A percentile compares a stretch with the other conserved stretches of the same genome.
Evolutionary conservation across 192 early-diverging fungal genomes (phyloP).

Genomic region (Coemansia sp.): DNA sequence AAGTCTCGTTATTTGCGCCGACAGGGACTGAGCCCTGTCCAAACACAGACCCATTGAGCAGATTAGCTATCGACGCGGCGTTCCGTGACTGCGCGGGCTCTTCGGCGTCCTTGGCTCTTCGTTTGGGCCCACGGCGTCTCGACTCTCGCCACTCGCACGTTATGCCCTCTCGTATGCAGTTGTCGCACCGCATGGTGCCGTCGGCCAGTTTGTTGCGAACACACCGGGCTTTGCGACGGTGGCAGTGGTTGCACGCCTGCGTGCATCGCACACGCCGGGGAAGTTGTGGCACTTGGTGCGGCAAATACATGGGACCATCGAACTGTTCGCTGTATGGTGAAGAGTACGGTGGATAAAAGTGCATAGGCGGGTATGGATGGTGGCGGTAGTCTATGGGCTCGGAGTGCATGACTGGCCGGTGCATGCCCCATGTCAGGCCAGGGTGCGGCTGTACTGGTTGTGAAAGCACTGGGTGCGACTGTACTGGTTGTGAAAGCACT

Average conservation of each 20-base stretch:
- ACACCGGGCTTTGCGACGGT: slow-evolving; percentile 39
- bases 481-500: not conserved
- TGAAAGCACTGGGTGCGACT: not conserved
- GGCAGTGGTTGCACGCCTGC: slow-evolving; percentile 43
- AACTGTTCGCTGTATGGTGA: not conserved
- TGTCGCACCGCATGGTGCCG: slow-evolving; percentile 31
- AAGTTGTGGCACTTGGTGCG: slow-evolving; percentile 11
- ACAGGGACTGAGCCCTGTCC: not conserved
- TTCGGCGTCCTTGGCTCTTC: not conserved
- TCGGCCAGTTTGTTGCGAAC: slow-evolving; percentile 35
- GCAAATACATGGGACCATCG: not conserved
- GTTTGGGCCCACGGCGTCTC: slow-evolving; percentile 31
- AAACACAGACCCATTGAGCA: slow-evolving; percentile 17
- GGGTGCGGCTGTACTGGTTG: not conserved
- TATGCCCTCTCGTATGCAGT: slow-evolving; percentile 34
- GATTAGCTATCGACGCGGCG: slow-evolving; percentile 21
- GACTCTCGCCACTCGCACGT: slow-evolving; percentile 33
- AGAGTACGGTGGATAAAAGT: not conserved
- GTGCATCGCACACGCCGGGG: slow-evolving; percentile 27
- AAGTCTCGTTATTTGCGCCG: not conserved
- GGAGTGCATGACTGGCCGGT: not conserved
- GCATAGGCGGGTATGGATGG: slow-evolving; percentile 13
- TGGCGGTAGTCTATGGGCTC: slow-evolving; percentile 14
- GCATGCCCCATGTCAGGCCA: not conserved
- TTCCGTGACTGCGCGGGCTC: not conserved